Base-by-base conservation (phyloP, 306 rosid species). In the Malus domestica region DNA sequence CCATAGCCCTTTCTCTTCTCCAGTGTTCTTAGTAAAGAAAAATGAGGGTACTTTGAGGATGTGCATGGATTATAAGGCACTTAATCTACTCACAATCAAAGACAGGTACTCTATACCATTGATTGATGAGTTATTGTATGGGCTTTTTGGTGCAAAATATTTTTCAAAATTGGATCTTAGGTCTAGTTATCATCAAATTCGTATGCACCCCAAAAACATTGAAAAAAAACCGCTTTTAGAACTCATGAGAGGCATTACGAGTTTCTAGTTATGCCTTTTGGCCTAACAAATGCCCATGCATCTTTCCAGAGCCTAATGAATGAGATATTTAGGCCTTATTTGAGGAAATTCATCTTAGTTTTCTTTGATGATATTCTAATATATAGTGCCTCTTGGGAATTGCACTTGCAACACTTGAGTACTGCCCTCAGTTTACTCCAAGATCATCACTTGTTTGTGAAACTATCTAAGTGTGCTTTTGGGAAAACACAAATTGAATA, bases 1-100 rank as follows among this genome's bases (percentile, higher is more conserved):
- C 1, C 60, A 55, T n/a, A 55, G 0, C 4, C 60, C 0, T 19
- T 55, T 55, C 4, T 55, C 5, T 0, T 55, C 12, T 8, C 12
- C 0, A 7, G 25, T 55, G 19, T 8, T 19, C 1, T 55, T 19
- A 10, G 60, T 55, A 1, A 55, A 55, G 60, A 8, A 20, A 20
- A 55, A 19, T 0, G 4, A 20, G 1, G 11, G 4, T n/a, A 20
- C 11, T 54, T 54, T 9, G 23, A 18, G 4, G 19, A 54, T 54
- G 23, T 54, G 4, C 23, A 54, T 54, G 10, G 23, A 19, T 18
- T 19, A 54, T 18, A 5, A 1, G 4, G 23, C 59, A 16, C 23
- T 54, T 3, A 54, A 54, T 8, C 2, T 18, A 8, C 0, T 54
- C 0, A 19, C 22, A 6, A 16, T 52, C 7, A 52, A 52, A 52